Percentiles rank a stretch among this genome's conserved stretches.
phyloP scores from a whole-genome alignment of 805 yeast species.

The Candida stauntonica region DNA sequence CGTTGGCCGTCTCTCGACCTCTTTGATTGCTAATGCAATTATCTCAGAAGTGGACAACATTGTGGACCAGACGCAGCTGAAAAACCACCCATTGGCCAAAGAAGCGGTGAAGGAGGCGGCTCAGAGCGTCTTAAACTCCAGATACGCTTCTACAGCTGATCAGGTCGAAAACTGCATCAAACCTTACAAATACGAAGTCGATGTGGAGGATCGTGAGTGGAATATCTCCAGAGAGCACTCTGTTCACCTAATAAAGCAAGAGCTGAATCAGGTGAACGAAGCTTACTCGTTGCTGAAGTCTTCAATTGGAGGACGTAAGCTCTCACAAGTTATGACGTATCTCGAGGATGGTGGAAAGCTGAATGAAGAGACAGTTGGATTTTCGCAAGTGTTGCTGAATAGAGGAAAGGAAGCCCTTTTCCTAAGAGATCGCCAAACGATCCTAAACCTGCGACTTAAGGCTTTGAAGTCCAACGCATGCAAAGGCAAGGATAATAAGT shows the following conservation, averaged over 20 bases:
- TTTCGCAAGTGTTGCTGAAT: conserved; percentile 67
- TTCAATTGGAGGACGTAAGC: conserved; percentile 78
- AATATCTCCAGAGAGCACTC: conserved; percentile 73
- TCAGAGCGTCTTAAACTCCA: conserved; percentile 64
- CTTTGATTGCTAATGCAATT: conserved; percentile 75
- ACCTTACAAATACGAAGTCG: conserved; percentile 96
- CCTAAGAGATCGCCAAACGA: conserved; percentile 63
- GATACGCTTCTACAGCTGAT: conserved; percentile 90
- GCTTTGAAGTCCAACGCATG: conserved; percentile 75
- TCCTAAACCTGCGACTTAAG: conserved; percentile 71
- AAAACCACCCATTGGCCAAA: conserved; percentile 82
- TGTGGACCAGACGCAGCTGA: conserved; percentile 67
- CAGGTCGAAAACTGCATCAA: conserved; percentile 98
- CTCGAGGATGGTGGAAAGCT: conserved; percentile 36
- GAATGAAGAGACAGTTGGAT: conserved; percentile 74
- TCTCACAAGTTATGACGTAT: conserved; percentile 77
- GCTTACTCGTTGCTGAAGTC: conserved; percentile 55
- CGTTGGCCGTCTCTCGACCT: conserved; percentile 85
- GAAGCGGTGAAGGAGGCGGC: conserved; percentile 84
- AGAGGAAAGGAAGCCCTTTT: conserved; percentile 85
- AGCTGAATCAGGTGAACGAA: conserved; percentile 72
- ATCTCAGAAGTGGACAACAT: conserved; percentile 72
- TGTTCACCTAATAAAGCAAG: conserved; percentile 70
- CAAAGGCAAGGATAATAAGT: conserved; percentile 72
- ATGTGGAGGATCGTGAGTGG: conserved; percentile 96